A percentile compares a stretch with the other conserved stretches of the same genome.
Conservation (phyloP, 345 rosid genomes). For the Pugionium dolabratum region DNA sequence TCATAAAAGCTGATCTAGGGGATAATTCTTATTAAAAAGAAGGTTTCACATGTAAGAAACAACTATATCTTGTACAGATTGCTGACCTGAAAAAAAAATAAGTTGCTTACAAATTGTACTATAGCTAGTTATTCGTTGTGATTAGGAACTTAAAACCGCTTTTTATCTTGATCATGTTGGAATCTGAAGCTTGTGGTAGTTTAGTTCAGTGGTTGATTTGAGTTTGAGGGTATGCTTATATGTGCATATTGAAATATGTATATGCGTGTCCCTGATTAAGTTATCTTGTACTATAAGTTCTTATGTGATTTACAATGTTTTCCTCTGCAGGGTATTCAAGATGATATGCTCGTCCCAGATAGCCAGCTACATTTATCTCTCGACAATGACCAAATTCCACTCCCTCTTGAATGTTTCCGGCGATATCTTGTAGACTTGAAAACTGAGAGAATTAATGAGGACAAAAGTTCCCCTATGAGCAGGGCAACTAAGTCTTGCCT, state of each 20-base stretch:
- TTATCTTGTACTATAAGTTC: conserved; percentile 8
- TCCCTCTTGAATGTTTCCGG: conserved; percentile 63
- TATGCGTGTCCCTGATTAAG: conserved; percentile 9
- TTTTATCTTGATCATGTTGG: neutral
- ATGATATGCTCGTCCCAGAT: conserved; percentile 66
- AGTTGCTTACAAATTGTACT: conserved; percentile 13
- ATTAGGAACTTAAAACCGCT: conserved; percentile 10
- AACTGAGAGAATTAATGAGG: conserved; percentile 45
- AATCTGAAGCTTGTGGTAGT: conserved; percentile 15
- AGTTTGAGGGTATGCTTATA: conserved; percentile 14
- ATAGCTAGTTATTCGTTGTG: neutral
- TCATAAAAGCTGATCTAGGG: conserved; percentile 18
- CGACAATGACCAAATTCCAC: conserved; percentile 59
- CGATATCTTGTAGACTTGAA: conserved; percentile 52
- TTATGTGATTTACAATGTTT: conserved; percentile 20
- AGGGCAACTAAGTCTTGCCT: conserved; percentile 56
- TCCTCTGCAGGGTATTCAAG: conserved; percentile 69
- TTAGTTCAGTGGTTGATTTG: conserved; percentile 21
- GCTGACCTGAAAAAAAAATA: neutral
- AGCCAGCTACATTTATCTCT: conserved; percentile 51
- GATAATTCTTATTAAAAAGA: neutral
- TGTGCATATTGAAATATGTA: conserved; percentile 1
- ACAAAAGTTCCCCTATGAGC: conserved; percentile 45
- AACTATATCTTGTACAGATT: neutral
- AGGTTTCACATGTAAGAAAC: conserved; percentile 4